Percentiles rank a stretch among this genome's conserved stretches.
phyloP scores from a whole-genome alignment of 345 rosid genomes.

The Xanthoceras sorbifolium region DNA sequence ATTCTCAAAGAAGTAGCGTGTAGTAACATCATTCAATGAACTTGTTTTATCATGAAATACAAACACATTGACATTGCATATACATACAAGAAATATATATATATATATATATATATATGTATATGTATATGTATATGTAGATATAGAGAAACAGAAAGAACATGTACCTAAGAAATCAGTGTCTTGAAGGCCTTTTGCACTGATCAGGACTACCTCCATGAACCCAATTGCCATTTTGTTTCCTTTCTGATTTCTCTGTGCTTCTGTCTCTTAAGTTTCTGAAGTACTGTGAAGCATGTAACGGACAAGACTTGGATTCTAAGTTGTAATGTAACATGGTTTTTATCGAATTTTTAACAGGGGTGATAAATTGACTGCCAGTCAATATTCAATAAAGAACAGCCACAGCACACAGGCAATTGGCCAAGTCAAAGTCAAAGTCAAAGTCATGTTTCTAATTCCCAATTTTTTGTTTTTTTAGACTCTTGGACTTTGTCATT shows the following conservation, averaged over 20 bases:
- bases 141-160: background rate
- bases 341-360: too few species aligned
- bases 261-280: too few species aligned
- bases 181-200: background rate
- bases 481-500: too few species aligned
- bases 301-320: too few species aligned
- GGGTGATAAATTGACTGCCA: too few species aligned
- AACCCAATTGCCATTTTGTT: background rate
- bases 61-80: background rate
- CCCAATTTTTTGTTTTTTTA: too few species aligned
- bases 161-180: background rate
- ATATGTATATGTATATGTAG: too few species aligned
- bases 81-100: too few species aligned
- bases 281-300: too few species aligned
- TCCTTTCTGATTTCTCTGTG: background rate
- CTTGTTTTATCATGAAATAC: background rate
- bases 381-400: background rate
- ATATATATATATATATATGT: too few species aligned
- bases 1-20: background rate
- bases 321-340: too few species aligned
- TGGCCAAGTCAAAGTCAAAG: background rate
- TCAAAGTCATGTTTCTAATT: too few species aligned
- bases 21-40: background rate
- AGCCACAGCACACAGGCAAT: background rate
- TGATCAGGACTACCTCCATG: background rate